Evolutionary conservation across 768 basidiomycete species (phyloP).

Genomic region (Hygrocybe coccinea): DNA sequence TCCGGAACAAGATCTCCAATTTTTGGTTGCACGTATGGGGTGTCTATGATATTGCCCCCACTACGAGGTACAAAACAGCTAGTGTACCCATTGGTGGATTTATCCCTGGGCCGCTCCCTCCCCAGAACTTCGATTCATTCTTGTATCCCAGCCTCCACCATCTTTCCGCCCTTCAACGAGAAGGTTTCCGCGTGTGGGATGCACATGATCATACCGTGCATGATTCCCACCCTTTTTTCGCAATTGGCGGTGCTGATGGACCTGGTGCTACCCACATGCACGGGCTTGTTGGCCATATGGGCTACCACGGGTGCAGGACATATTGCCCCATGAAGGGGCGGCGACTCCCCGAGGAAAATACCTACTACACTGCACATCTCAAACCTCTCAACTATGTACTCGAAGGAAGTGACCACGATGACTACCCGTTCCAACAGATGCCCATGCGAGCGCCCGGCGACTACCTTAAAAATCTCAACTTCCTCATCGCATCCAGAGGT

Average conservation of each 20-base stretch:
- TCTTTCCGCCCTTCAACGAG: slow-evolving; percentile 24
- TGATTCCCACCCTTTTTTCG: too few relatives aligned
- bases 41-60: slow-evolving; percentile 25
- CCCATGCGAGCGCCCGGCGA: too few relatives aligned
- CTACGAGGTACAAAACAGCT: slow-evolving; percentile 26
- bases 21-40: slow-evolving; percentile 38
- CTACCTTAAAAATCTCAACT: neutral
- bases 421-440: slow-evolving; percentile 4
- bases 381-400: slow-evolving; percentile 23
- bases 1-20: slow-evolving; percentile 37
- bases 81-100: slow-evolving; percentile 27
- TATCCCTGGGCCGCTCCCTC: slow-evolving; percentile 36
- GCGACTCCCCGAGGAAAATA: slow-evolving; percentile 21
- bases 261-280: slow-evolving; percentile 22
- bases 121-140: slow-evolving; percentile 33
- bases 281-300: slow-evolving; percentile 10
- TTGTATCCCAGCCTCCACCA: slow-evolving; percentile 31
- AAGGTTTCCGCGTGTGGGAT: too few relatives aligned
- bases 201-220: too few relatives aligned
- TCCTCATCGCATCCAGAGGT: slow-evolving; percentile 24
- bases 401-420: slow-evolving; percentile 17
- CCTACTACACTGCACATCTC: slow-evolving; percentile 32
- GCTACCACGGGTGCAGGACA: slow-evolving; percentile 19
- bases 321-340: slow-evolving; percentile 29
- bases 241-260: too few relatives aligned